Percentiles rank a stretch among this genome's conserved stretches.
Conservation (phyloP, 2,329 filamentous ascomycete species). For the Camillea tinctor region DNA sequence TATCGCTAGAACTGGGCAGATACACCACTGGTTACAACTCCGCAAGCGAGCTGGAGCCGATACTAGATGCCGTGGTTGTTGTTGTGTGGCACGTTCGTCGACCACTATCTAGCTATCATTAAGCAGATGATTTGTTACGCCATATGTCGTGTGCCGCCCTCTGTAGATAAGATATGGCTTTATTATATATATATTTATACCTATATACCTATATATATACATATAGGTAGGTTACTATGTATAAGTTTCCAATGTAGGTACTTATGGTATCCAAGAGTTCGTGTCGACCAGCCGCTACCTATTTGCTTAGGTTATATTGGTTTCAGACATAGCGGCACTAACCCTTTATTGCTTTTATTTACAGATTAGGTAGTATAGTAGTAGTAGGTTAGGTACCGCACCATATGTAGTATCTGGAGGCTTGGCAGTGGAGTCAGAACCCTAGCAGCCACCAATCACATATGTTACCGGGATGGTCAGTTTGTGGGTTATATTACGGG, state of each 20-base stretch:
- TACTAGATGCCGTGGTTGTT: neutral
- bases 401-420: too few relatives aligned
- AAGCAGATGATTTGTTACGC: neutral
- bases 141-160: neutral
- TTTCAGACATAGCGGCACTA: neutral
- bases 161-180: neutral
- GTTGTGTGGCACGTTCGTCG: neutral
- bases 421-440: too few relatives aligned
- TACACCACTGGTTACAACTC: neutral
- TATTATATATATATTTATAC: neutral
- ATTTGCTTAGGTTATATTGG: neutral
- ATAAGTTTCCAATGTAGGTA: neutral
- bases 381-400: too few relatives aligned
- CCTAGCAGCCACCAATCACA: too few relatives aligned
- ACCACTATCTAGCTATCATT: neutral
- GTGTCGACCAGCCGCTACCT: neutral
- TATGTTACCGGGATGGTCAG: too few relatives aligned
- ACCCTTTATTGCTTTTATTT: too few relatives aligned
- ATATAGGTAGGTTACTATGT: too few relatives aligned
- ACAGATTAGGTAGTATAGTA: too few relatives aligned
- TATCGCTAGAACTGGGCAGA: neutral
- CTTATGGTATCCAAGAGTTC: neutral
- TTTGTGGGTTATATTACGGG: too few relatives aligned
- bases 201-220: too few relatives aligned
- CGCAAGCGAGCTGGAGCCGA: neutral